Conservation (phyloP, 2,329 filamentous ascomycete genomes). For the Fusarium sp. region DNA sequence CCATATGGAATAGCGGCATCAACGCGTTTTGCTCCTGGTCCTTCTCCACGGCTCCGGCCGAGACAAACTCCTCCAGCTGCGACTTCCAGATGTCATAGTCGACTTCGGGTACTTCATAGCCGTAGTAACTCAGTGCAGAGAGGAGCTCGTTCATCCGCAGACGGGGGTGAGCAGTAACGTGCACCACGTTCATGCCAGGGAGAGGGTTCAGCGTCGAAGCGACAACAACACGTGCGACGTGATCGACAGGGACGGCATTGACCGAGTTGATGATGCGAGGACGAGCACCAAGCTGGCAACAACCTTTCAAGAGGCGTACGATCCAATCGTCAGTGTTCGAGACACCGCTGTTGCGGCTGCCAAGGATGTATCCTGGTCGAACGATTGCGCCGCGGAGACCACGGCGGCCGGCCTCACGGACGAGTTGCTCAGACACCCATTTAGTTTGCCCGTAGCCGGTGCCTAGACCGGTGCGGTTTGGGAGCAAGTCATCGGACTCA, state of each 20-base stretch:
- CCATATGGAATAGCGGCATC: slow-evolving; percentile 1
- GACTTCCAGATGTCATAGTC: neutral
- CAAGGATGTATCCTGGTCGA: neutral
- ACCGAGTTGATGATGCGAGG: neutral
- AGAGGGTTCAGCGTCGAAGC: neutral
- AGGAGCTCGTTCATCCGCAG: slow-evolving; percentile 1
- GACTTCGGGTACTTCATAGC: neutral
- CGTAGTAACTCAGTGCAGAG: neutral
- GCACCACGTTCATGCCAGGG: neutral
- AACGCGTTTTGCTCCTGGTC: neutral
- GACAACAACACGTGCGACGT: neutral
- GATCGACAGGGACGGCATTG: neutral
- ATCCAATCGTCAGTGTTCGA: neutral
- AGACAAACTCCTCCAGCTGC: neutral
- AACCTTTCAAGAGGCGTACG: neutral
- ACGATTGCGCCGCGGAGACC: neutral
- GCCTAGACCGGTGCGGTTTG: neutral
- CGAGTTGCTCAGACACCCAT: neutral
- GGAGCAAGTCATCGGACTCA: neutral
- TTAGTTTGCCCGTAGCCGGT: neutral
- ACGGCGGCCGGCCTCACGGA: neutral
- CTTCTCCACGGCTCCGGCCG: neutral
- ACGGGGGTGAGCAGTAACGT: slow-evolving; percentile 1
- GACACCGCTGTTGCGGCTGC: neutral
- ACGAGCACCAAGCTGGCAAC: neutral